Evolutionary conservation across 257 asterid species (phyloP), one percentile per base, ranked within the genome.

Genomic region (Perilla frutescens): DNA sequence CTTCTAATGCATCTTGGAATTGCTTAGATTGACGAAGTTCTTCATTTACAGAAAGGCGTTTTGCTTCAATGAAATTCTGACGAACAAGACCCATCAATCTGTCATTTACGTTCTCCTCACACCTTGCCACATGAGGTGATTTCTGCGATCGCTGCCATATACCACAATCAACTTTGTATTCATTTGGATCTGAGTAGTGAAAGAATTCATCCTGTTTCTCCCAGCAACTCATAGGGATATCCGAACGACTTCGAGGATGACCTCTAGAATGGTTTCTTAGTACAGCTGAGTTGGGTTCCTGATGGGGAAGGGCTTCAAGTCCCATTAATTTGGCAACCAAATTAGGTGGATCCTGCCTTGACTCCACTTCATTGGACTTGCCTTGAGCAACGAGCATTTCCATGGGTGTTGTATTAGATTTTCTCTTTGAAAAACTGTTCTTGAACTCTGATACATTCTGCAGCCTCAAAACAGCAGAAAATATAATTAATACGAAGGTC

Each of bases 301-400:
- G 87, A 44, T 65, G 87, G 26, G 97, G 96, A 82, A 91, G 91
- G 77, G 90, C 67, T 75, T 95, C 98, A 75, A 95, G 99, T 50
- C 99, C 99, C 99, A 95, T 95, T 78, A 95, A 70, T 83, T 90
- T 95, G 61, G 99, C 99, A 80, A 95, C 96, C 67, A 95, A 77
- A 83, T 87, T 87, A 63, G 99, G 89, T 47, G 94, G 88, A 73
- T 84, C 84, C 48, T 76, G 83, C 59, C 78, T 77, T 41, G 77
- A 58, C 53, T 77, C 86, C 11, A 83, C 77, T 65, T 94, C 97
- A 63, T 85, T 91, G 73, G 97, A 88, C 97, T 86, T 87, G 76
- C 91, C 97, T 74, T 88, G 89, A 45, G 87, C 97, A 63, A 87
- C 86, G 62, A 88, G 96, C 93, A 83, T 85, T 85, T 90, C 88